Evolutionary conservation across 495 filamentous ascomycete species (phyloP), one percentile per base, ranked within the genome.

Genomic region (Jackrogersella multiformis): DNA sequence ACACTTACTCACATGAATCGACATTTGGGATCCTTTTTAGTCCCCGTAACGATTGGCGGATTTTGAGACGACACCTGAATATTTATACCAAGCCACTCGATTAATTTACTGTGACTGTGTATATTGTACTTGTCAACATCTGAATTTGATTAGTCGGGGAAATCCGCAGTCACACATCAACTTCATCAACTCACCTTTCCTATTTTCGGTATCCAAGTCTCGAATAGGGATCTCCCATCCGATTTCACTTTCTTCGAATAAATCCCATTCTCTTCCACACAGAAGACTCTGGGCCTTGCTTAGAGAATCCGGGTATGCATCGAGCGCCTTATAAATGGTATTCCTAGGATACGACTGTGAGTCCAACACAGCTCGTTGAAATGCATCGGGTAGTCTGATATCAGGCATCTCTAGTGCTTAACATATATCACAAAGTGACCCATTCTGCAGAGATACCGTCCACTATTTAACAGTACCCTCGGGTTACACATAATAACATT

Each of bases 61-160:
- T 5, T 20, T 3, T 30, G 20, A 35, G 35, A 23, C 8, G 57
- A 21, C 6, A 4, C 4, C 10, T 20, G 34, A n/a, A 16, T 10
- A 5, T 15, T 2, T 6, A 61, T 39, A 32, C 57, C 57, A 13
- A 61, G 45, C 57, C 57, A 52, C 9, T 52, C 35, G 10, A 15
- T 13, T 10, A 61, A 26, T n/a, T 32, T 52, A 1, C 5, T 15
- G 10, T 23, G 45, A 16, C 23, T 52, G 10, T 61, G 57, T 18
- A 61, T 34, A 26, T 61, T 61, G n/a, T 42, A 52, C 18, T 61
- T 61, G 8, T 52, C 46, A 16, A 61, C 23, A 18, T 30, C 57
- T 61, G 8, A 10, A 41, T 0, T 9, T 20, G n/a, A 16, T 15
- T 45, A 45, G 42, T 2, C 8, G 10, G 9, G 20, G 2, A 32